Evolutionary conservation across 257 asterid genomes (phyloP).

Genomic region (Ilex aquifolium): DNA sequence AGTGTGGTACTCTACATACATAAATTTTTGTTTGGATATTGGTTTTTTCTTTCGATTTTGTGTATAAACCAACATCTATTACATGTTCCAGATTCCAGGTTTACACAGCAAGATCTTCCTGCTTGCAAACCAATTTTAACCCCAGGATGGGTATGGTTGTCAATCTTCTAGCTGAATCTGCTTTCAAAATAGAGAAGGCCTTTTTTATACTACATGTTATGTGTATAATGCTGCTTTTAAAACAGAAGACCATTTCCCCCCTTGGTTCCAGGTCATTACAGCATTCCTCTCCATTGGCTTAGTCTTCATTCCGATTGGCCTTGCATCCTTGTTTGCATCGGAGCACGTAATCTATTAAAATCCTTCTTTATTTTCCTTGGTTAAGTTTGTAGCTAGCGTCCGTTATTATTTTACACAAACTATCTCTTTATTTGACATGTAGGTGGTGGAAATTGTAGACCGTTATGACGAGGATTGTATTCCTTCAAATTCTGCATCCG

Average conservation of each 20-base stretch:
- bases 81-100: conserved; percentile 68
- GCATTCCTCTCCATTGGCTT: conserved; percentile 56
- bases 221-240: too few relatives aligned
- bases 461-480: conserved; percentile 64
- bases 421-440: conserved; percentile 1
- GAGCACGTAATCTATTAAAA: conserved; percentile 31
- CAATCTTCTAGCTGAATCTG: background rate
- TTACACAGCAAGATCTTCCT: conserved; percentile 95
- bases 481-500: conserved; percentile 24
- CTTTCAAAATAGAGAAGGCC: background rate
- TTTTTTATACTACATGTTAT: background rate
- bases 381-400: background rate
- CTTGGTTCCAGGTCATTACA: conserved; percentile 55
- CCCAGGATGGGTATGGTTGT: conserved; percentile 60
- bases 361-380: background rate
- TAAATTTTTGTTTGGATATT: background rate
- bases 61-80: background rate
- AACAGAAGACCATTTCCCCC: background rate
- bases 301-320: conserved; percentile 77
- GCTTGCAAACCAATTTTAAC: conserved; percentile 94
- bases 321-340: conserved; percentile 66
- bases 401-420: background rate
- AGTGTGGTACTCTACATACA: background rate
- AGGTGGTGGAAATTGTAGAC: conserved; percentile 78
- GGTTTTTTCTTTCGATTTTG: background rate